Percentiles rank a stretch among this genome's conserved stretches.
Conservation (phyloP, 2,329 filamentous ascomycete genomes). For the Monilinia aucupariae region DNA sequence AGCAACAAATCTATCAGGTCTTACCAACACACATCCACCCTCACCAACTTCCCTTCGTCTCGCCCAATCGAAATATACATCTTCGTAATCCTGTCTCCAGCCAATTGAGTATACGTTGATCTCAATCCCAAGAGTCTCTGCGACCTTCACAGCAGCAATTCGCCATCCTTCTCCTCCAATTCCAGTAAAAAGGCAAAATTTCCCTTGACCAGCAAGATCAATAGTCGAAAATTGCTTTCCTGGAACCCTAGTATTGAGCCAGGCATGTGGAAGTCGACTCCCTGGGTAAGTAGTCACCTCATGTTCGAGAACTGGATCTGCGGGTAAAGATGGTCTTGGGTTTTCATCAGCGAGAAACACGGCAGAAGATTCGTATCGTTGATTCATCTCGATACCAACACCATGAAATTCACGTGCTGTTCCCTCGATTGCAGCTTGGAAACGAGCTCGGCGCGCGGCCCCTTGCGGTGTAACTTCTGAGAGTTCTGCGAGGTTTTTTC, state of each 20-base stretch:
- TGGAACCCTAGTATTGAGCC: constrained; percentile 21
- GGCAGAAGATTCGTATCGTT: constrained; percentile 23
- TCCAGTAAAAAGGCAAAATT: constrained; percentile 24
- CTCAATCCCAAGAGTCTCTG: constrained; percentile 6
- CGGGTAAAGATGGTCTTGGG: constrained; percentile 19
- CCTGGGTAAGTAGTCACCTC: constrained; percentile 29
- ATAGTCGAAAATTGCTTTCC: constrained; percentile 26
- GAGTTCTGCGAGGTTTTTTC: constrained; percentile 17
- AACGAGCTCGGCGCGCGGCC: constrained; percentile 19
- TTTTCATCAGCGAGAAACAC: constrained; percentile 25
- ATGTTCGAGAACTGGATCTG: constrained; percentile 23
- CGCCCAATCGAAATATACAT: constrained; percentile 18
- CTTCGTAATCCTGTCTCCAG: constrained; percentile 14
- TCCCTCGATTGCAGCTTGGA: constrained; percentile 3
- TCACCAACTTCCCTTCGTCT: constrained; percentile 9
- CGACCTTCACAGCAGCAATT: constrained; percentile 9
- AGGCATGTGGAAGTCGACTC: constrained; percentile 30
- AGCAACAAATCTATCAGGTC: constrained; percentile 23
- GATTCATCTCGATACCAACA: constrained; percentile 29
- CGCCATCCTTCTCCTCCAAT: constrained; percentile 20
- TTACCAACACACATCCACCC: constrained; percentile 21
- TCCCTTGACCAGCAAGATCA: constrained; percentile 20
- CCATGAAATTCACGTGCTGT: constrained; percentile 24
- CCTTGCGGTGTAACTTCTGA: constrained; percentile 15
- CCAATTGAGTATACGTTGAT: constrained; percentile 2